Evolutionary conservation across 495 filamentous ascomycete genomes (phyloP).

Genomic region (Aspergillus leporis): DNA sequence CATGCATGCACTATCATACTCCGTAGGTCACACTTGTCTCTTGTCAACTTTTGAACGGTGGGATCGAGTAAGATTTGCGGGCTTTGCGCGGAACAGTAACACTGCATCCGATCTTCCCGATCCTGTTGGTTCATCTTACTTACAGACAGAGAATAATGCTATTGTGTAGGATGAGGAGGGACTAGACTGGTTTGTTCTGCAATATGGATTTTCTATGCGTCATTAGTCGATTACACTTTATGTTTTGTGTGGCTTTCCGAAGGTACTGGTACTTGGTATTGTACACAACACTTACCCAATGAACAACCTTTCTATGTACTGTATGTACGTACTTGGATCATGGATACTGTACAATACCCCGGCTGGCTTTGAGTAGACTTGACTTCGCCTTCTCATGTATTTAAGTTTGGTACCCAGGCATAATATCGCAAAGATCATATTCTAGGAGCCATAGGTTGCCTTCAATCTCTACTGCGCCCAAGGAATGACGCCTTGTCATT

Average conservation of each 20-base stretch:
- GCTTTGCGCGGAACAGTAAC: constrained; percentile 1
- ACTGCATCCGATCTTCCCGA: constrained; percentile 6
- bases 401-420: no score
- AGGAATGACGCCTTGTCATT: no score
- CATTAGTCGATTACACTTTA: background rate
- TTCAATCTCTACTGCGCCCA: no score
- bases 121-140: background rate
- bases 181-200: background rate
- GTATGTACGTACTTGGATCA: no score
- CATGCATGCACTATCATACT: constrained; percentile 6
- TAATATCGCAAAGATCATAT: no score
- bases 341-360: no score
- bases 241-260: background rate
- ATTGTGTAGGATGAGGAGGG: background rate
- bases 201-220: background rate
- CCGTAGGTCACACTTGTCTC: constrained; percentile 4
- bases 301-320: no score
- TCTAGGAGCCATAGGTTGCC: no score
- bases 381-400: no score
- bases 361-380: no score
- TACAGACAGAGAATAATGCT: background rate
- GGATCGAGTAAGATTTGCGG: background rate
- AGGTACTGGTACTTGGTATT: background rate
- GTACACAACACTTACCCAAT: no score
- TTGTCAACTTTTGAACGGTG: background rate